Conservation (phyloP, 257 asterid species). For the Solanum clarkiae region DNA sequence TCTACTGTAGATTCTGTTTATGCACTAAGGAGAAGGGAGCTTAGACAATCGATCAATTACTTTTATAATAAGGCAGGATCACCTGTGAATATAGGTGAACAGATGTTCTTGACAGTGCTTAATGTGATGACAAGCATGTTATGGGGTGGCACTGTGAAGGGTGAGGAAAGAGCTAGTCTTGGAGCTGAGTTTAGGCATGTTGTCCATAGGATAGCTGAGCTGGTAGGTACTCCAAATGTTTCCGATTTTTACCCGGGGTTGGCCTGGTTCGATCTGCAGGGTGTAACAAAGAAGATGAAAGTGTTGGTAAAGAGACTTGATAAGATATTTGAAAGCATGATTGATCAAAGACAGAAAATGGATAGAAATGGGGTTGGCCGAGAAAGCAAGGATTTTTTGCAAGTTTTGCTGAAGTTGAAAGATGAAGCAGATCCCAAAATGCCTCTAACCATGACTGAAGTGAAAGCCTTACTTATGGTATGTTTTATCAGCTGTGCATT, state of each 20-base stretch:
- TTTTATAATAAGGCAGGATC: conserved; percentile 18
- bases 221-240: conserved; percentile 42
- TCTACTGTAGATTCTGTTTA: conserved; percentile 45
- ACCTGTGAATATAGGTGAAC: conserved; percentile 46
- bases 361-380: not conserved
- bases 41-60: conserved; percentile 30
- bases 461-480: conserved; percentile 80
- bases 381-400: conserved; percentile 45
- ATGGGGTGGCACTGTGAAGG: conserved; percentile 66
- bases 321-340: conserved; percentile 35
- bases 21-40: conserved; percentile 29
- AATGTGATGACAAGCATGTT: conserved; percentile 70
- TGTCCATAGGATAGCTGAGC: conserved; percentile 30
- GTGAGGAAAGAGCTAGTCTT: conserved; percentile 34
- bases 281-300: conserved; percentile 40
- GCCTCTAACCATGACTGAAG: conserved; percentile 41
- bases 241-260: conserved; percentile 59
- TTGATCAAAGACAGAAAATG: conserved; percentile 27
- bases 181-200: conserved; percentile 50
- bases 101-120: conserved; percentile 46
- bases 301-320: conserved; percentile 33
- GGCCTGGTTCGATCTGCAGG: conserved; percentile 58
- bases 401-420: conserved; percentile 36
- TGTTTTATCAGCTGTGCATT: not conserved
- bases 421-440: conserved; percentile 41